These are phyloP conservation scores for Dictyostelium gargantuum DNA, from an alignment of 208 protist genomes.

Conservation along the genomic window DNA sequence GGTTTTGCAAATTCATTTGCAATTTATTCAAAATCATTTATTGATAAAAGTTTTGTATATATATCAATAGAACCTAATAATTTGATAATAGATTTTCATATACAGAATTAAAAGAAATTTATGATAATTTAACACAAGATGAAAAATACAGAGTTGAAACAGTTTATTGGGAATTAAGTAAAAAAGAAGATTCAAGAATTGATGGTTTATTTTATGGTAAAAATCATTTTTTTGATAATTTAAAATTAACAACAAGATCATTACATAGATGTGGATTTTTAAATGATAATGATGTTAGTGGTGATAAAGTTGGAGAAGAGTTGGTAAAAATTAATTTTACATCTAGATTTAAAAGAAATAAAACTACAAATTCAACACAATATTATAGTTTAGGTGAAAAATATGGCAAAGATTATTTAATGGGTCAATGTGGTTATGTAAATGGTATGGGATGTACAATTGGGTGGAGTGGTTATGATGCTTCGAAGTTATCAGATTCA, in stretches of 20 bases:
- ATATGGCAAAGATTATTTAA: background rate
- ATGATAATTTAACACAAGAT: background rate
- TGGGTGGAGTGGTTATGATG: background rate
- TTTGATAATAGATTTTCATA: background rate
- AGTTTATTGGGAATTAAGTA: constrained; percentile 19
- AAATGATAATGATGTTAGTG: background rate
- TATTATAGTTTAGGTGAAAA: constrained; percentile 16
- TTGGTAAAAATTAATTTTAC: background rate
- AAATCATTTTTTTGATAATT: background rate
- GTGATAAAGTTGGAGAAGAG: background rate
- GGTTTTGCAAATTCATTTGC: background rate
- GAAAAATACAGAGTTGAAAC: background rate
- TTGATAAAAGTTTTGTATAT: background rate
- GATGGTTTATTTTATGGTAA: background rate
- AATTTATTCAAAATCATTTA: background rate
- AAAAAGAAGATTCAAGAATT: background rate
- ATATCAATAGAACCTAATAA: background rate
- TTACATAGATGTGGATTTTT: constrained; percentile 5
- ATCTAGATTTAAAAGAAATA: background rate
- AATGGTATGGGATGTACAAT: constrained; percentile 49
- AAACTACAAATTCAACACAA: background rate
- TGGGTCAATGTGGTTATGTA: background rate
- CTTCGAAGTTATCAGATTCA: background rate
- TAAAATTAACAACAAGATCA: background rate
- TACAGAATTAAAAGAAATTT: background rate